Conservation (phyloP, 2,329 filamentous ascomycete genomes). For the Ceratocystis albifundus region DNA sequence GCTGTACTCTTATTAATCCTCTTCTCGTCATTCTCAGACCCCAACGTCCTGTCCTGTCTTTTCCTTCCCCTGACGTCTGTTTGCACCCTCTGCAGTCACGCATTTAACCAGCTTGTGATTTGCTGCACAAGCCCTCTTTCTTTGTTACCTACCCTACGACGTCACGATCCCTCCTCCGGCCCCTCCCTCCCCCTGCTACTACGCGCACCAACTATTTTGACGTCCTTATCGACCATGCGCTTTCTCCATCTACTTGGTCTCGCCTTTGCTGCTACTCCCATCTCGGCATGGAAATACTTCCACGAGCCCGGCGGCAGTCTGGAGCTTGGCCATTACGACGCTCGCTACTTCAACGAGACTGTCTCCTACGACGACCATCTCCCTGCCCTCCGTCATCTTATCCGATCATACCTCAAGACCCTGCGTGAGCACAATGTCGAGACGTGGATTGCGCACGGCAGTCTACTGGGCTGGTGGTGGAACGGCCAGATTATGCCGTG, state of each 20-base stretch:
- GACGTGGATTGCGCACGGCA: slow-evolving; percentile 81
- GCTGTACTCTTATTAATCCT: background rate
- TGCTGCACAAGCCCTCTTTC: no score
- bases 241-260: slow-evolving; percentile 19
- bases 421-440: slow-evolving; percentile 55
- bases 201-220: background rate
- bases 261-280: slow-evolving; percentile 20
- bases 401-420: slow-evolving; percentile 60
- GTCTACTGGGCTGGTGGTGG: slow-evolving; percentile 83
- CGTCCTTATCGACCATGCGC: slow-evolving; percentile 18
- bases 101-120: background rate
- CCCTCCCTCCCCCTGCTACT: background rate
- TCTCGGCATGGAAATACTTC: slow-evolving; percentile 46
- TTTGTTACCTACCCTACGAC: background rate
- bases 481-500: slow-evolving; percentile 66
- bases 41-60: background rate
- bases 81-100: background rate
- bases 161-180: background rate
- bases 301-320: slow-evolving; percentile 50
- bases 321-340: slow-evolving; percentile 61
- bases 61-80: background rate
- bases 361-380: slow-evolving; percentile 56
- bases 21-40: background rate
- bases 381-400: slow-evolving; percentile 55
- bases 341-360: slow-evolving; percentile 52